Conservation (phyloP, 805 yeast genomes). For the Sugiyamaella lignohabitans region DNA sequence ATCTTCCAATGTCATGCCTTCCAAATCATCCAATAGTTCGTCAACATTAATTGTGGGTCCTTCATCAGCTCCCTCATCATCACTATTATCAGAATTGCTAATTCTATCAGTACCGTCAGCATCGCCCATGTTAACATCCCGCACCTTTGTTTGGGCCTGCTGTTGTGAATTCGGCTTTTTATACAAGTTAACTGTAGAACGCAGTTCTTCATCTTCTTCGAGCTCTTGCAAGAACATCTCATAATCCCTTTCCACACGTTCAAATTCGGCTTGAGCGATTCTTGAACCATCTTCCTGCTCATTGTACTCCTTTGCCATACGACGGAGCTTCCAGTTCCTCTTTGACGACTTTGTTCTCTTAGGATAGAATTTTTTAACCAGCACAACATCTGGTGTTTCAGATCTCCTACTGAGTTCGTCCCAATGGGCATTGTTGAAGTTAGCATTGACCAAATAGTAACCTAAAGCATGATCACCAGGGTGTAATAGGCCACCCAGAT, state of each 20-base stretch:
- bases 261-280: constrained; percentile 64
- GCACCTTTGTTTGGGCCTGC: constrained; percentile 12
- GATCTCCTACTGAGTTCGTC: constrained; percentile 47
- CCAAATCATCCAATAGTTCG: constrained; percentile 90
- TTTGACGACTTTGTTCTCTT: constrained; percentile 70
- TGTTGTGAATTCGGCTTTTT: constrained; percentile 44
- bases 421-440: constrained; percentile 75
- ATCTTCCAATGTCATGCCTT: constrained; percentile 75
- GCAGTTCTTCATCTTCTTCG: constrained; percentile 93
- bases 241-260: constrained; percentile 89
- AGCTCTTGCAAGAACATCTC: constrained; percentile 93
- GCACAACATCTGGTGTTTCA: constrained; percentile 72
- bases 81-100: constrained; percentile 27
- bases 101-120: no score
- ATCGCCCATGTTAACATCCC: constrained; percentile 16
- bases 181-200: constrained; percentile 85
- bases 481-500: constrained; percentile 82
- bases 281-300: constrained; percentile 45
- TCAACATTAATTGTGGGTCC: constrained; percentile 87
- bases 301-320: constrained; percentile 89
- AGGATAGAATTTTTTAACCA: constrained; percentile 82
- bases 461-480: constrained; percentile 94
- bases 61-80: constrained; percentile 58
- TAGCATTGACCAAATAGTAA: constrained; percentile 71
- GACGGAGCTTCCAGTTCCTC: constrained; percentile 89